Conservation (phyloP, 331 rosid species). For the Cydonia oblonga region DNA sequence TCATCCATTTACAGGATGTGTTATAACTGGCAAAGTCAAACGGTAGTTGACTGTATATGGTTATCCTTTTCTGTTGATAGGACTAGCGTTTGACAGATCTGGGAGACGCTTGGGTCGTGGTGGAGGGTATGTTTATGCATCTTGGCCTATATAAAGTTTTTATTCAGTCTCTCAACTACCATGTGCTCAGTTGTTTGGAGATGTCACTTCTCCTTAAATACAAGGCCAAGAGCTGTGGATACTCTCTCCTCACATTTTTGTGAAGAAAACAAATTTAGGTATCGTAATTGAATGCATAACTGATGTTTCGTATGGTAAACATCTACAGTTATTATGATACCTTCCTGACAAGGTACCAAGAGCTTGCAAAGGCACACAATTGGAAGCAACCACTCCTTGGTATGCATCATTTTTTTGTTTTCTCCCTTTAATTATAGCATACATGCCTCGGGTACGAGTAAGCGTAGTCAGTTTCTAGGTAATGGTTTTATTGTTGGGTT, state of each 20-base stretch:
- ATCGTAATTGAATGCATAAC: background rate
- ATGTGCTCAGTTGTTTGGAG: background rate
- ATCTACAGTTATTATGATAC: slow-evolving; percentile 65
- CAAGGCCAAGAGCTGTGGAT: background rate
- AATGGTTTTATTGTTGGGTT: slow-evolving; percentile 4
- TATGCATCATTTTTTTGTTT: slow-evolving; percentile 20
- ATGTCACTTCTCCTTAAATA: background rate
- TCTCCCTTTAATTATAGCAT: background rate
- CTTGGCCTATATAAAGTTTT: slow-evolving; percentile 9
- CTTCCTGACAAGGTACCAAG: slow-evolving; percentile 68
- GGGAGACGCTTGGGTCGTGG: slow-evolving; percentile 98
- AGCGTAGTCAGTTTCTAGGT: background rate
- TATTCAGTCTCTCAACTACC: background rate
- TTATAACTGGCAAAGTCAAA: background rate
- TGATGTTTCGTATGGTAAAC: background rate
- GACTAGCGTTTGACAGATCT: background rate
- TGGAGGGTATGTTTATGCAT: slow-evolving; percentile 62
- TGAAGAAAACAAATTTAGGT: background rate
- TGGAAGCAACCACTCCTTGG: slow-evolving; percentile 91
- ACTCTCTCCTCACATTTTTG: background rate
- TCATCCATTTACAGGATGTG: background rate
- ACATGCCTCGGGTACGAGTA: slow-evolving; percentile 5
- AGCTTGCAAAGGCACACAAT: slow-evolving; percentile 50
- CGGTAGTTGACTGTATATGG: background rate
- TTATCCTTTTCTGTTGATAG: background rate